Conservation (phyloP, 2,329 filamentous ascomycete genomes). For the Penicillium sp. region DNA sequence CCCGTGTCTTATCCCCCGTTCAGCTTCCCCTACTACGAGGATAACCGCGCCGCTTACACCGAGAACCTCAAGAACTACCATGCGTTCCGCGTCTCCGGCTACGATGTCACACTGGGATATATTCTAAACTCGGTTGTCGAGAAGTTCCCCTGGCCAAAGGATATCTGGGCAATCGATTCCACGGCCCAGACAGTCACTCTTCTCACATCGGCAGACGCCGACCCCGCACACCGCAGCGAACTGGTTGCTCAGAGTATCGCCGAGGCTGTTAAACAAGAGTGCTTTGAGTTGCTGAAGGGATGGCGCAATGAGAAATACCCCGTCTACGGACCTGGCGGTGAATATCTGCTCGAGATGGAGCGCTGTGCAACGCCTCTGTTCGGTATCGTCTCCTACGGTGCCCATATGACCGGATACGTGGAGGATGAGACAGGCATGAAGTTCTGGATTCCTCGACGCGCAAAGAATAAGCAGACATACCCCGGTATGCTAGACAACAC, state of each 20-base stretch:
- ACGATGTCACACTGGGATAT: constrained; percentile 64
- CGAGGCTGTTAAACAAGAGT: constrained; percentile 69
- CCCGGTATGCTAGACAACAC: constrained; percentile 93
- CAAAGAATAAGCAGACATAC: constrained; percentile 80
- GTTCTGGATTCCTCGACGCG: constrained; percentile 81
- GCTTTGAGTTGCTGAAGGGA: constrained; percentile 72
- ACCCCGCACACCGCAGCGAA: constrained; percentile 64
- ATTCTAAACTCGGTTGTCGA: constrained; percentile 53
- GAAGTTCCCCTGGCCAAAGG: constrained; percentile 53
- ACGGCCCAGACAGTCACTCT: constrained; percentile 64
- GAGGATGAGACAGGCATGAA: constrained; percentile 61
- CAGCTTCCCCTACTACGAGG: constrained; percentile 77
- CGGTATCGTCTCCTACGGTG: constrained; percentile 75
- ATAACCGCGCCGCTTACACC: constrained; percentile 59
- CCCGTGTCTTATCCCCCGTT: constrained; percentile 18
- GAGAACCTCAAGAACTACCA: constrained; percentile 58
- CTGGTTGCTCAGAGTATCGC: constrained; percentile 59
- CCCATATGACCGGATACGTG: constrained; percentile 78
- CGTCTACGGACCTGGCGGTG: constrained; percentile 64
- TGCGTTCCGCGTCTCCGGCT: constrained; percentile 67
- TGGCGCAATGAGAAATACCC: constrained; percentile 84
- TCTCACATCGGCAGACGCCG: constrained; percentile 55
- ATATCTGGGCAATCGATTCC: constrained; percentile 62
- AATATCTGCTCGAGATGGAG: constrained; percentile 72
- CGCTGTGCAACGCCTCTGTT: constrained; percentile 73